These are phyloP conservation scores for Malania oleifera DNA, from an alignment of 164 flowering plant species.

Conservation along the genomic window DNA sequence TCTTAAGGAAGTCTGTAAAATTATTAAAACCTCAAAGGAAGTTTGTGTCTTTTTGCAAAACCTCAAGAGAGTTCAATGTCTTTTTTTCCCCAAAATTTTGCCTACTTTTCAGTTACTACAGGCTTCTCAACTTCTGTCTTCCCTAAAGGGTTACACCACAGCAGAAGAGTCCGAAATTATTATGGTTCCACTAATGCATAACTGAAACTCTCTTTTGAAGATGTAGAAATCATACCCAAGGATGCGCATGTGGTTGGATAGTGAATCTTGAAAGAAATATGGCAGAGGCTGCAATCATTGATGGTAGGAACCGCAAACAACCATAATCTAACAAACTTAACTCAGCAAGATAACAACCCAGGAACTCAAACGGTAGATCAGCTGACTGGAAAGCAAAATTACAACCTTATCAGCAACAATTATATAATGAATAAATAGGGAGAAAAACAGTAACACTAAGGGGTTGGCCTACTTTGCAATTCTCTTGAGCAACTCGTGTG, in stretches of 20 bases:
- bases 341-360: slow-evolving; percentile 74
- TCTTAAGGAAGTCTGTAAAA: too few relatives aligned
- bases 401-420: neutral
- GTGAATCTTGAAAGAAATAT: slow-evolving; percentile 55
- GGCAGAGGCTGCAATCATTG: slow-evolving; percentile 74
- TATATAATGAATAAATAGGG: neutral
- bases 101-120: too few relatives aligned
- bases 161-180: too few relatives aligned
- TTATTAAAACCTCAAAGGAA: too few relatives aligned
- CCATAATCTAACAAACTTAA: slow-evolving; percentile 67
- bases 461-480: slow-evolving; percentile 31
- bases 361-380: slow-evolving; percentile 58
- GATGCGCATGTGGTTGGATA: slow-evolving; percentile 43
- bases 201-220: neutral
- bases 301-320: slow-evolving; percentile 66
- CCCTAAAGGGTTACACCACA: too few relatives aligned
- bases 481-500: slow-evolving; percentile 47
- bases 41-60: too few relatives aligned
- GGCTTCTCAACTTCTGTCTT: too few relatives aligned
- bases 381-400: slow-evolving; percentile 32
- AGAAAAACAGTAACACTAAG: neutral
- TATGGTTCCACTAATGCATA: too few relatives aligned
- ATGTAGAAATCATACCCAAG: slow-evolving; percentile 48
- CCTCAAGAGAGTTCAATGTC: too few relatives aligned
- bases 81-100: too few relatives aligned